Base-by-base conservation (phyloP, 192 early-diverging fungal species). In the Mortierella alpina region DNA sequence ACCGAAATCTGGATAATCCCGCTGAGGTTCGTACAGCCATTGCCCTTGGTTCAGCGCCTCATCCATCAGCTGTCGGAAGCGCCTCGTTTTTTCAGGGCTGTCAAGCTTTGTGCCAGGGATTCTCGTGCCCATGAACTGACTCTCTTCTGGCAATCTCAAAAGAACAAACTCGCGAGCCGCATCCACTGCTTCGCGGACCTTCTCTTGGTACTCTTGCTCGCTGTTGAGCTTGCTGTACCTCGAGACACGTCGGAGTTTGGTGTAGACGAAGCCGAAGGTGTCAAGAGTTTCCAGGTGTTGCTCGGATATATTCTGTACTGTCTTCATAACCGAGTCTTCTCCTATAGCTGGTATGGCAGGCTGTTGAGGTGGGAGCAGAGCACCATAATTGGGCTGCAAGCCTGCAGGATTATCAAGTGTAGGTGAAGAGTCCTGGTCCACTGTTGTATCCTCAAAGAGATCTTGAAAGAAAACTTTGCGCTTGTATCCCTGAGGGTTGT, bases 1-100 rank as follows among this genome's bases (percentile, higher is more conserved):
- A 6, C 77, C 77, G 59, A 80, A 72, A 22, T 80, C 70, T 4
- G 77, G 77, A 23, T 80, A 80, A 9, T 72, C 70, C 18, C 68
- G 55, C 10, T 72, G n/a, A 5, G 65, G 54, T 15, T 80, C 77
- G 49, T 80, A 80, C 12, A 80, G 70, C 77, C 77, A 80, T 7
- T 66, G 58, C 40, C 77, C 77, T 7, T 61, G 13, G 42, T 80
- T 63, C 48, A 80, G 13, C 4, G 64, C 77, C 8, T 68, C 18
- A 42, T 72, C 66, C 77, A 80, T 80, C 59, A 80, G 41, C 41
- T 42, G 59, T 22, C 77, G 70, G 23, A 80, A 80, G 55, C 59
- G 62, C 17, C 20, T 58, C n/a, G 77, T 63, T n/a, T 72, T 72
- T 20, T 52, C 64, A 12, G 20, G n/a, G 2, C 48, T 80, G 49